Evolutionary conservation across 2,329 filamentous ascomycete genomes (phyloP), one percentile per base, ranked within the genome.

Genomic region (Colletotrichum endophyticum): DNA sequence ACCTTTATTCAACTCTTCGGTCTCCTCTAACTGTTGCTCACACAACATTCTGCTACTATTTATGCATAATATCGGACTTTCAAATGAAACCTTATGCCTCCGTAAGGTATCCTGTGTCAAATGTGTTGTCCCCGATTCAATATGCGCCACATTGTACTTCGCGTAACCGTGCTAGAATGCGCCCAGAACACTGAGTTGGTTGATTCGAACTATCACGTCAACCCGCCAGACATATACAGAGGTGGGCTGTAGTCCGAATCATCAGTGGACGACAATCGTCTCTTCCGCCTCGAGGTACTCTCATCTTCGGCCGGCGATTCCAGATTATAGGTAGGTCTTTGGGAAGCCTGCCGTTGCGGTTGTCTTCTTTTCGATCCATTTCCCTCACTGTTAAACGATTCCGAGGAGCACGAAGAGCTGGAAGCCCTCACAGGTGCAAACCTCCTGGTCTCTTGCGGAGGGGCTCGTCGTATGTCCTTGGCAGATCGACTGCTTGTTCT

Each of bases 41-140:
- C 8, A 30, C 3, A 30, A 30, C n/a, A n/a, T n/a, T n/a, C 1
- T n/a, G 39, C 5, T n/a, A 8, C 44, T 22, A 53, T 8, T 13
- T 0, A 53, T 3, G 2, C 39, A 3, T 53, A 8, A 53, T 22
- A 22, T 1, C 0, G n/a, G 1, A 22, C 44, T 5, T 22, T 53
- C 0, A 0, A 5, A 53, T 53, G n/a, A 22, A 22, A 22, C n/a
- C 3, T 0, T 0, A 13, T 1, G 44, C 11, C n/a, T 53, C 12
- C 44, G n/a, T 32, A 32, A 32, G 30, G 30, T 13, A 13, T 53
- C 44, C 1, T 53, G 11, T 22, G n/a, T 53, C 44, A 22, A 22
- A 2, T 22, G 4, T 53, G 3, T 3, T 53, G 19, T 53, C 44
- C 2, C n/a, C 3, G 11, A 4, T 22, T 8, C n/a, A 22, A 53